Evolutionary conservation across 306 rosid genomes (phyloP).

Genomic region (Lathyrus tuberosus): DNA sequence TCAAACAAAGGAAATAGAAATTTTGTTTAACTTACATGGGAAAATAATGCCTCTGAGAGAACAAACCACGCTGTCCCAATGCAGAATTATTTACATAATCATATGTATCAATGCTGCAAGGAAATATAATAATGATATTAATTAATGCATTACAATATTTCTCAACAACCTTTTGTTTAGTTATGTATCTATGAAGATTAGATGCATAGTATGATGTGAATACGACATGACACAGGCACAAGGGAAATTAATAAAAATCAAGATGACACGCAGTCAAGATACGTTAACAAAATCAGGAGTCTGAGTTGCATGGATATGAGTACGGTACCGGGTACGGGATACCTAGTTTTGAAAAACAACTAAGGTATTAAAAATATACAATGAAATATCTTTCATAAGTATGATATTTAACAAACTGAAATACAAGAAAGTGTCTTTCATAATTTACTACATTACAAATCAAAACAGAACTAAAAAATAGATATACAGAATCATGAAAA

Average conservation of each 20-base stretch:
- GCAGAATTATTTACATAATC: conserved; percentile 33
- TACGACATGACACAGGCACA: not conserved
- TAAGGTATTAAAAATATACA: no score
- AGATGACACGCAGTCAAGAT: not conserved
- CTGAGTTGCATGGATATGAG: no score
- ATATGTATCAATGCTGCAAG: conserved; percentile 48
- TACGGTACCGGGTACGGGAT: no score
- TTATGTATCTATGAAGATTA: not conserved
- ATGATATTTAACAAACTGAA: no score
- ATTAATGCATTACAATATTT: conserved; percentile 13
- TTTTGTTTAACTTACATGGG: conserved; percentile 50
- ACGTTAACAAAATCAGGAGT: no score
- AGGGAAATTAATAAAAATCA: not conserved
- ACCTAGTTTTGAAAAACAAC: no score
- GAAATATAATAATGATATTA: conserved; percentile 26
- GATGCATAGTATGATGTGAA: not conserved
- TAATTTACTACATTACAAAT: no score
- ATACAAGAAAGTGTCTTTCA: no score
- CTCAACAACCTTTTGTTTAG: not conserved
- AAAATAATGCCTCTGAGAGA: conserved; percentile 44
- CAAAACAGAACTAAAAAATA: no score
- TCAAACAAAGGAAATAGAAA: conserved; percentile 10
- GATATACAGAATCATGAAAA: no score
- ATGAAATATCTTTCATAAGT: no score
- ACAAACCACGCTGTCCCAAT: conserved; percentile 32